Base-by-base conservation (phyloP, 2,329 filamentous ascomycete species). In the Cladophialophora chaetospira region DNA sequence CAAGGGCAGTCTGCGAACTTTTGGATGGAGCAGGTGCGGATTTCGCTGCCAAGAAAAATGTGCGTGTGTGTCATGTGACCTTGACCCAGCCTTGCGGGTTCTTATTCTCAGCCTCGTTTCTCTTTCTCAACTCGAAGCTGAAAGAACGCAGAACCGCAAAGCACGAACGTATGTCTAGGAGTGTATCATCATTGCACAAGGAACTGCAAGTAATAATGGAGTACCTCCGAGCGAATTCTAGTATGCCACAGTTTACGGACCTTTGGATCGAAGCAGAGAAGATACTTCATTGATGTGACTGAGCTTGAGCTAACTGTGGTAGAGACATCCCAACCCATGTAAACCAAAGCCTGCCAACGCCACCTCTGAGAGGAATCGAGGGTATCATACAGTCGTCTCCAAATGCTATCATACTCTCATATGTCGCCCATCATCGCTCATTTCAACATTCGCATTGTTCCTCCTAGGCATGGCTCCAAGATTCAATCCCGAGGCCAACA, bases 401-500 rank as follows among this genome's bases (percentile, higher is more conserved):
- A 15, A 56, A 49, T 21, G 48, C 25, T 28, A 21, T 51, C 48
- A 33, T 47, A 13, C 29, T 63, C 61, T 44, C 53, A 60, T 44
- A 42, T 35, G 33, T 42, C 36, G 26, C 43, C 46, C 53, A 45
- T 23, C 52, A 43, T 51, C 48, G 29, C 38, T 51, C 48, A 43
- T 47, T 23, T 43, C 64, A 62, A 57, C 46, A 51, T 46, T 50
- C 17, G 25, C 31, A 9, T 25, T 21, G 8, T 53, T 31, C 11
- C 45, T 15, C 25, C 58, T 31, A 59, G 49, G 28, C 21, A 38
- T 61, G 61, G 43, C 57, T 60, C 68, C 66, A 75, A 49, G 69
- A 72, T 45, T 78, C 78, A 69, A 85, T 84, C 47, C 83, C 82
- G 48, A 85, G 70, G 53, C 82, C 83, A 68, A 84, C 75, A 53